Evolutionary conservation across 441 rosid genomes (phyloP).

Genomic region (Erodium moschatum): DNA sequence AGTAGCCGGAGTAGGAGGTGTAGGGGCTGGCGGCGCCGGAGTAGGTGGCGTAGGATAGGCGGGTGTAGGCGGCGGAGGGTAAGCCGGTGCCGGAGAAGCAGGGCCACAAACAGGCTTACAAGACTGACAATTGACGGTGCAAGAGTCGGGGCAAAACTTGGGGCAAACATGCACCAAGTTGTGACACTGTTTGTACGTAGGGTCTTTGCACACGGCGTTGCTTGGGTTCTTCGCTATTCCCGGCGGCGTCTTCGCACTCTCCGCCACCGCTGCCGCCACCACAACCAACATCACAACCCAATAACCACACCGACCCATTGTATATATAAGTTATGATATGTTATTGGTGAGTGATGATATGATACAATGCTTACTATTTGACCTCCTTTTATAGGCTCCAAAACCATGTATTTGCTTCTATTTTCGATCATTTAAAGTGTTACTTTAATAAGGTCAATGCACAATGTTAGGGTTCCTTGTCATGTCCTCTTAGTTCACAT

Average conservation of each 20-base stretch:
- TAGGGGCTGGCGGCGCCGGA: neutral
- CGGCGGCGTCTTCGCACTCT: slow-evolving; percentile 29
- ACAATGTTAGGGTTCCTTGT: too few relatives aligned
- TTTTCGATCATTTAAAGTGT: too few relatives aligned
- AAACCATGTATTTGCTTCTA: too few relatives aligned
- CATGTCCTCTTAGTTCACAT: too few relatives aligned
- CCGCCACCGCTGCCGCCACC: slow-evolving; percentile 26
- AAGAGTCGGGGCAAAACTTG: slow-evolving; percentile 38
- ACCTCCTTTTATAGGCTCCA: too few relatives aligned
- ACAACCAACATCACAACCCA: slow-evolving; percentile 11
- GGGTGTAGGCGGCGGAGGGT: slow-evolving; percentile 5
- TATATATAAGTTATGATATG: too few relatives aligned
- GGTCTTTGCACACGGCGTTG: slow-evolving; percentile 32
- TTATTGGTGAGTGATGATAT: too few relatives aligned
- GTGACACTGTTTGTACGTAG: slow-evolving; percentile 38
- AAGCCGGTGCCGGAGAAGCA: slow-evolving; percentile 7
- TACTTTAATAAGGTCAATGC: too few relatives aligned
- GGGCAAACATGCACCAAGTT: slow-evolving; percentile 45
- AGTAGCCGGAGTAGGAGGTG: slow-evolving; percentile 23
- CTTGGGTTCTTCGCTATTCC: slow-evolving; percentile 41
- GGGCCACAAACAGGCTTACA: slow-evolving; percentile 35
- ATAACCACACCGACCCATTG: too few relatives aligned
- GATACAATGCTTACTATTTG: too few relatives aligned
- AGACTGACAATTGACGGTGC: slow-evolving; percentile 41
- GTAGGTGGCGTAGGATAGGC: slow-evolving; percentile 6